Conservation (phyloP, 768 basidiomycete species). For the Hericium alpestre region DNA sequence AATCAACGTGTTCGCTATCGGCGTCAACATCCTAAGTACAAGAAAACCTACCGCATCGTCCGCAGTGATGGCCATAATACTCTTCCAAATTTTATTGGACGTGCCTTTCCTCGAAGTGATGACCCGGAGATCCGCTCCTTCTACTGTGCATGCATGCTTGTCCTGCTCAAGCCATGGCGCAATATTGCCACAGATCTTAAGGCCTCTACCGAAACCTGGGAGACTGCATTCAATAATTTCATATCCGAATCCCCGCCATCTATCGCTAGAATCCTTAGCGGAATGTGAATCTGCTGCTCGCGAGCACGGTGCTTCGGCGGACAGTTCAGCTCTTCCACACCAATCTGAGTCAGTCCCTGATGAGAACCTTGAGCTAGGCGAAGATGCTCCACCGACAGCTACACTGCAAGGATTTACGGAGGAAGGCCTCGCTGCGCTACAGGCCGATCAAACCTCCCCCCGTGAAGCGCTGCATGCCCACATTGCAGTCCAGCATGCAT, state of each 20-base stretch:
- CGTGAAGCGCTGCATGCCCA: too few relatives aligned
- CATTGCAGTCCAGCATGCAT: too few relatives aligned
- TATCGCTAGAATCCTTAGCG: conserved; percentile 13
- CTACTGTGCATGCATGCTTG: conserved; percentile 27
- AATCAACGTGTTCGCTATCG: conserved; percentile 16
- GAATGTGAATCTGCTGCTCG: too few relatives aligned
- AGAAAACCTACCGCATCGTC: conserved; percentile 12
- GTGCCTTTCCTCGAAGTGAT: conserved; percentile 23
- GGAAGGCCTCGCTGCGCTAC: too few relatives aligned
- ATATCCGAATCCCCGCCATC: too few relatives aligned
- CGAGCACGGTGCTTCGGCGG: too few relatives aligned
- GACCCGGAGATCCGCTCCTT: conserved; percentile 15
- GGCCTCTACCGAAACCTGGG: conserved; percentile 11
- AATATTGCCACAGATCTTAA: conserved; percentile 18
- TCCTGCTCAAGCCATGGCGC: conserved; percentile 28
- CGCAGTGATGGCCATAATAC: conserved; percentile 22
- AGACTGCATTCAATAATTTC: conserved; percentile 15
- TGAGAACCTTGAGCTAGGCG: too few relatives aligned
- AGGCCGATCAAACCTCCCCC: too few relatives aligned
- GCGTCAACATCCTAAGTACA: conserved; percentile 3
- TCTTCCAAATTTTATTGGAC: conserved; percentile 25
- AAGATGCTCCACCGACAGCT: too few relatives aligned
- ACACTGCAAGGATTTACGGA: too few relatives aligned
- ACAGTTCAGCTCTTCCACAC: too few relatives aligned
- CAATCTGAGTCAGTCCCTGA: too few relatives aligned